phyloP scores from a whole-genome alignment of 169 alveolate genomes.

The Eimeria falciformis region DNA sequence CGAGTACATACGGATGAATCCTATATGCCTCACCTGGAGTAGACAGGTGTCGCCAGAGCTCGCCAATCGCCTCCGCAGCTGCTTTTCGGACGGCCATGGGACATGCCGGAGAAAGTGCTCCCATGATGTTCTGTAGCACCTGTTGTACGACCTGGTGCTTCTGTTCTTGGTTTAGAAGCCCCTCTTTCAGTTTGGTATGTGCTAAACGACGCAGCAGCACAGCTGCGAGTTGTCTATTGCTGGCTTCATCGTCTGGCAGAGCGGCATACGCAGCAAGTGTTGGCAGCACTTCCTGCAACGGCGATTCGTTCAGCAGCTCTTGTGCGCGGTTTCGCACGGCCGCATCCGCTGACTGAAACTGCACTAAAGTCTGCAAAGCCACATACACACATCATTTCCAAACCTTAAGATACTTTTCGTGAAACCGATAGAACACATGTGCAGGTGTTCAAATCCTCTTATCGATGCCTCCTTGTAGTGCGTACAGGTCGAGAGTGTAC shows the following conservation, averaged over 20 bases:
- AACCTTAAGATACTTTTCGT: not conserved
- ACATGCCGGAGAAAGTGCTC: conserved; percentile 27
- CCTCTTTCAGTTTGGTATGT: conserved; percentile 23
- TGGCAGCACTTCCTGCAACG: conserved; percentile 48
- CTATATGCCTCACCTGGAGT: conserved; percentile 47
- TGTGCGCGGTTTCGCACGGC: conserved; percentile 44
- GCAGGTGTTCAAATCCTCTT: too few relatives aligned
- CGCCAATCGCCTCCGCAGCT: conserved; percentile 65
- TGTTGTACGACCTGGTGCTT: conserved; percentile 44
- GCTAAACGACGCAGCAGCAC: conserved; percentile 57
- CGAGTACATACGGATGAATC: too few relatives aligned
- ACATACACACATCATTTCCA: not conserved
- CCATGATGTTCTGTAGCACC: conserved; percentile 17
- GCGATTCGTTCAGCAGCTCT: conserved; percentile 53
- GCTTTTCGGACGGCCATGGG: conserved; percentile 64
- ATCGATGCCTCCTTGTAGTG: not conserved
- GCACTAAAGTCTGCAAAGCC: conserved; percentile 18
- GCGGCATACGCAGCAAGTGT: conserved; percentile 56
- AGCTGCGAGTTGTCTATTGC: conserved; percentile 43
- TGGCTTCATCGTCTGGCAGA: conserved; percentile 14
- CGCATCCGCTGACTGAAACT: conserved; percentile 41
- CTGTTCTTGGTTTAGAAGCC: not conserved
- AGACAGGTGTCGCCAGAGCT: conserved; percentile 53
- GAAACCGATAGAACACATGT: not conserved
- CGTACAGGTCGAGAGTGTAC: not conserved